Evolutionary conservation across 2,329 filamentous ascomycete species (phyloP).

Genomic region (Pseudogymnoascus sp.): DNA sequence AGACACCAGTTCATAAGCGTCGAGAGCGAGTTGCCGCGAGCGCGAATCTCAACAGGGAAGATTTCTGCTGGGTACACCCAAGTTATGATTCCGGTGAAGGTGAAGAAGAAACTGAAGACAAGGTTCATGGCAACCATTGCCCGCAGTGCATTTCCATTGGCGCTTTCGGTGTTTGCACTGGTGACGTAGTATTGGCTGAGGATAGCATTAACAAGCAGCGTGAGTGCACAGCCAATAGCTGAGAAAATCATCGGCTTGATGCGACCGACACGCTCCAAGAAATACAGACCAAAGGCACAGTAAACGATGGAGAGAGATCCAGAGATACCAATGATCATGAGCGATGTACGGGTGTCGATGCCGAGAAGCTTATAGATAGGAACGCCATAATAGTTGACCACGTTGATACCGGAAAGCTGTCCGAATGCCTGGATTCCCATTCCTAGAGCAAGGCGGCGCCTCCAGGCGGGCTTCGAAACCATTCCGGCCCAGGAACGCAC

Average conservation of each 20-base stretch:
- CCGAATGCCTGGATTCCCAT: slow-evolving; percentile 44
- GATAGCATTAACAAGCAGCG: slow-evolving; percentile 49
- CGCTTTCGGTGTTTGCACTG: slow-evolving; percentile 34
- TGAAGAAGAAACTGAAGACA: slow-evolving; percentile 39
- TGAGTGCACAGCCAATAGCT: slow-evolving; percentile 43
- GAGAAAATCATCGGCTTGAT: slow-evolving; percentile 34
- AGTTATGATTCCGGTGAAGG: slow-evolving; percentile 47
- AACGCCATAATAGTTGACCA: slow-evolving; percentile 38
- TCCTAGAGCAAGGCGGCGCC: slow-evolving; percentile 40
- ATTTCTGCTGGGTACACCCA: slow-evolving; percentile 55
- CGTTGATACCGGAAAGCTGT: slow-evolving; percentile 41
- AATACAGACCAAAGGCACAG: slow-evolving; percentile 33
- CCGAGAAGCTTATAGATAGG: slow-evolving; percentile 22
- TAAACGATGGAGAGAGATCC: slow-evolving; percentile 42
- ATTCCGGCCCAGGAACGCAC: slow-evolving; percentile 37
- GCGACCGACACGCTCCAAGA: slow-evolving; percentile 28
- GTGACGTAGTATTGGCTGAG: slow-evolving; percentile 39
- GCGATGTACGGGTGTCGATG: slow-evolving; percentile 37
- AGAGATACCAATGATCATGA: slow-evolving; percentile 46
- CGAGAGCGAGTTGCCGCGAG: slow-evolving; percentile 57
- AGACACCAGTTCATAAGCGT: slow-evolving; percentile 52
- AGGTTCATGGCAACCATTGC: slow-evolving; percentile 54
- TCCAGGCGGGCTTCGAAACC: slow-evolving; percentile 37
- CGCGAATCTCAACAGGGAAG: slow-evolving; percentile 51
- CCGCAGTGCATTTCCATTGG: slow-evolving; percentile 37